phyloP scores from a whole-genome alignment of 441 rosid species.

The Eruca vesicaria region DNA sequence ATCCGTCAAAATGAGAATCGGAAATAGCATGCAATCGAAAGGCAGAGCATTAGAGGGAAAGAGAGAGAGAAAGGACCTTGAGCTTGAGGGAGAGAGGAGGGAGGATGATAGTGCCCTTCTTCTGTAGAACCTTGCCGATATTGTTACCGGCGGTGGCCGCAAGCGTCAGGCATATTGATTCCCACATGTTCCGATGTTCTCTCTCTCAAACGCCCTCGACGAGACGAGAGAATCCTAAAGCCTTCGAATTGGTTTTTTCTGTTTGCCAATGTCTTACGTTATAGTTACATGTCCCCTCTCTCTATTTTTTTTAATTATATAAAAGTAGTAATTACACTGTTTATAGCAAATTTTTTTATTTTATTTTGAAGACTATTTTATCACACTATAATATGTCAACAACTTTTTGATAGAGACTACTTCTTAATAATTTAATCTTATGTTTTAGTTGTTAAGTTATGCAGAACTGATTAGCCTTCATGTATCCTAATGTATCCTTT shows the following conservation, averaged over 20 bases:
- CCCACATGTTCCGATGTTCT: constrained; percentile 62
- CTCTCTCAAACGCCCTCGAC: neutral
- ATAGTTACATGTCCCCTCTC: constrained; percentile 4
- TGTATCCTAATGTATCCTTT: too few relatives aligned
- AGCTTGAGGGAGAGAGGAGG: constrained; percentile 98
- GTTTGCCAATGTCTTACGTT: constrained; percentile 22
- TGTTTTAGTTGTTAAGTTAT: too few relatives aligned
- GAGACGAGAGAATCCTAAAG: neutral
- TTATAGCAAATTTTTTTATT: too few relatives aligned
- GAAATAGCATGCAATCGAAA: constrained; percentile 20
- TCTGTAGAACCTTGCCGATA: constrained; percentile 93
- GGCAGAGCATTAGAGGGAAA: neutral
- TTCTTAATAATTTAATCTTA: too few relatives aligned
- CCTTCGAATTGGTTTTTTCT: neutral
- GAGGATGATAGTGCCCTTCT: constrained; percentile 92
- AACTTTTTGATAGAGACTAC: too few relatives aligned
- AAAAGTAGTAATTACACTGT: too few relatives aligned
- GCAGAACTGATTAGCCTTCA: too few relatives aligned
- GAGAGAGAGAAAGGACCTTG: constrained; percentile 50
- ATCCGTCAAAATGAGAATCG: neutral
- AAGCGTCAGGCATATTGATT: constrained; percentile 77
- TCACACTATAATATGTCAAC: too few relatives aligned
- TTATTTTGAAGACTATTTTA: too few relatives aligned
- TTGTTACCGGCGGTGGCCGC: constrained; percentile 98
- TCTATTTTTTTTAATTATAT: neutral